phyloP scores from a whole-genome alignment of 164 flowering plant genomes.

The Aristolochia fimbriata region DNA sequence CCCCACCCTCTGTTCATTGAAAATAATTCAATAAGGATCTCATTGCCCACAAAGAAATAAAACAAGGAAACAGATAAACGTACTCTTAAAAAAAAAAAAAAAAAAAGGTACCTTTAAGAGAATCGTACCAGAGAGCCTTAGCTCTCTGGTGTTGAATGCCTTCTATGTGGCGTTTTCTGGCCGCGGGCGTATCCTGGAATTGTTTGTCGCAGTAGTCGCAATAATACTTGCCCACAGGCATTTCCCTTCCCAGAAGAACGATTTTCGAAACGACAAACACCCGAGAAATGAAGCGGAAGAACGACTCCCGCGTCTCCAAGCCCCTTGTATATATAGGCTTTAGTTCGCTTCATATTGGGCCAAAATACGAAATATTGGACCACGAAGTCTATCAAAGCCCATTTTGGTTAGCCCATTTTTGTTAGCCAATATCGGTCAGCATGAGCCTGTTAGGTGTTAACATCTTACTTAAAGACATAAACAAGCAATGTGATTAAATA shows the following conservation, averaged over 20 bases:
- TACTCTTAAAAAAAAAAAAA: not conserved
- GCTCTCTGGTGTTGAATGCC: constrained; percentile 70
- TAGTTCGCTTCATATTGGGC: too few species aligned
- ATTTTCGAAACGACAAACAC: not conserved
- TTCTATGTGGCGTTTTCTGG: constrained; percentile 75
- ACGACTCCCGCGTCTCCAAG: too few species aligned
- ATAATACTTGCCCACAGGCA: constrained; percentile 71
- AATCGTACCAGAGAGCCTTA: constrained; percentile 28
- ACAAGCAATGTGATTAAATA: too few species aligned
- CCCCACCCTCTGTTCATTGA: not conserved
- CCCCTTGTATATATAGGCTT: too few species aligned
- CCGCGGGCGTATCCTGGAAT: constrained; percentile 69
- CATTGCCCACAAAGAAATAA: too few species aligned
- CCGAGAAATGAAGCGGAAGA: too few species aligned
- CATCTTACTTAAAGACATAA: too few species aligned
- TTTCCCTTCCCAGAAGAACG: constrained; percentile 1
- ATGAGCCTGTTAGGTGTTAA: too few species aligned
- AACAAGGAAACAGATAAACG: not conserved
- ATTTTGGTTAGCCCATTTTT: too few species aligned
- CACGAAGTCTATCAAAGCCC: too few species aligned
- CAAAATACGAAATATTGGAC: too few species aligned
- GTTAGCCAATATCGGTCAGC: too few species aligned
- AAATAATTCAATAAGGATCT: not conserved
- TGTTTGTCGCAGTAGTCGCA: constrained; percentile 97
- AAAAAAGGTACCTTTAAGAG: not conserved